Evolutionary conservation across 371 early-diverging fungal genomes (phyloP).

Genomic region (Saksenaea vasiformis): DNA sequence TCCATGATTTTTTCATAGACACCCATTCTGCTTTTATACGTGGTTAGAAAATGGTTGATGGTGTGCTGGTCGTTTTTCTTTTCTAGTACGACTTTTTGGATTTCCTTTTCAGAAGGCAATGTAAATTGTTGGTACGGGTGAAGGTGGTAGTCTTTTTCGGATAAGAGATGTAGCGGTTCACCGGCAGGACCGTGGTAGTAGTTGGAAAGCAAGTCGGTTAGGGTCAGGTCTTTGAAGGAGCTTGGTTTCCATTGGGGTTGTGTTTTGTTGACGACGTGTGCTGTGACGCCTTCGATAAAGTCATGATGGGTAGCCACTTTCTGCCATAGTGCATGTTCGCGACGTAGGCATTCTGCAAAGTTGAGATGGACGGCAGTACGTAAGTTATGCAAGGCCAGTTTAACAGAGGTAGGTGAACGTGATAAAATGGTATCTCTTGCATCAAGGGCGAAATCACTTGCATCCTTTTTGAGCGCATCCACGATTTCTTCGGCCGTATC

Average conservation of each 20-base stretch:
- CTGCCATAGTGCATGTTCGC: conserved; percentile 76
- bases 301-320: conserved; percentile 33
- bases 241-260: conserved; percentile 79
- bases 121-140: conserved; percentile 81
- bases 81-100: conserved; percentile 24
- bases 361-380: conserved; percentile 55
- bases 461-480: conserved; percentile 71
- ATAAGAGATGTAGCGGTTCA: conserved; percentile 30
- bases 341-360: conserved; percentile 51
- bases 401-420: conserved; percentile 80
- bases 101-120: conserved; percentile 82
- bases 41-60: neutral
- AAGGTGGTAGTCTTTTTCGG: conserved; percentile 38
- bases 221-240: conserved; percentile 49
- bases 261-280: conserved; percentile 68
- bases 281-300: conserved; percentile 80
- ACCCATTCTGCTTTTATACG: neutral
- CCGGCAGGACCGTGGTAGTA: conserved; percentile 52
- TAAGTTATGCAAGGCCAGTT: conserved; percentile 76
- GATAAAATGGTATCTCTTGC: conserved; percentile 59
- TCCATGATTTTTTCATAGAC: conserved; percentile 8
- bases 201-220: conserved; percentile 51
- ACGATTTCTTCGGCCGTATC: conserved; percentile 84
- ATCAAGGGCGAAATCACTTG: conserved; percentile 62
- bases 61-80: neutral